A percentile compares a stretch with the other conserved stretches of the same genome.
phyloP scores from a whole-genome alignment of 495 filamentous ascomycete species.

The Mytilinidion resinicola region DNA sequence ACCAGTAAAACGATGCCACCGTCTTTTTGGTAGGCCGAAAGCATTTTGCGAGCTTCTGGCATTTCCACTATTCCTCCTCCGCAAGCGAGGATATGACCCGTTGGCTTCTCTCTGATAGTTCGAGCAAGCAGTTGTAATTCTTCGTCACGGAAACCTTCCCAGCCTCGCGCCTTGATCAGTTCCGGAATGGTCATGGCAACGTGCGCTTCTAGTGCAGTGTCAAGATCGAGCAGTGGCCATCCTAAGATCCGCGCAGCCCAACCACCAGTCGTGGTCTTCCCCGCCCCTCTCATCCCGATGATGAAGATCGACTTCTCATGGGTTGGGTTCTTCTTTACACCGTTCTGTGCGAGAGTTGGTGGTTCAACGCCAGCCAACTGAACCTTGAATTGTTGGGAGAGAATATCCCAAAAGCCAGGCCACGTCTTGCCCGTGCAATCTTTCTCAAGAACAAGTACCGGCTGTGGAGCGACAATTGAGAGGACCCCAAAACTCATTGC shows the following conservation, averaged over 20 bases:
- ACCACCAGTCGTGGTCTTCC: conserved; percentile 86
- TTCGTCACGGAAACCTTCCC: conserved; percentile 80
- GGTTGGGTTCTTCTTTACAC: conserved; percentile 36
- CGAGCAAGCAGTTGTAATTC: conserved; percentile 71
- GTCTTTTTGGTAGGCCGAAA: conserved; percentile 63
- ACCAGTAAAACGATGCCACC: conserved; percentile 89
- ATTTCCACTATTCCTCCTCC: conserved; percentile 92
- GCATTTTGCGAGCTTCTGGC: conserved; percentile 68
- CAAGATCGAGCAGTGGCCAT: conserved; percentile 78
- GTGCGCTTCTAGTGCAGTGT: conserved; percentile 71
- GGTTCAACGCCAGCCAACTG: conserved; percentile 64
- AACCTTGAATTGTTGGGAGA: conserved; percentile 69
- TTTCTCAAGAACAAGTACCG: conserved; percentile 75
- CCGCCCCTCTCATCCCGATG: conserved; percentile 95
- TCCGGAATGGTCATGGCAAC: conserved; percentile 74
- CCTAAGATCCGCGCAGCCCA: conserved; percentile 73
- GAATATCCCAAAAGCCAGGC: conserved; percentile 96
- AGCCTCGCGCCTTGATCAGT: conserved; percentile 70
- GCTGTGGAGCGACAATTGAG: conserved; percentile 62
- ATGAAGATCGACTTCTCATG: conserved; percentile 72
- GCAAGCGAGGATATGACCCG: conserved; percentile 80
- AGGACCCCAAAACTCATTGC: conserved; percentile 98
- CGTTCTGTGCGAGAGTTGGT: conserved; percentile 10
- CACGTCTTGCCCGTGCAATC: conserved; percentile 98
- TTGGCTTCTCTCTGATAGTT: conserved; percentile 65